Evolutionary conservation across 768 basidiomycete species (phyloP).

Genomic region (Cystobasidium ongulense): DNA sequence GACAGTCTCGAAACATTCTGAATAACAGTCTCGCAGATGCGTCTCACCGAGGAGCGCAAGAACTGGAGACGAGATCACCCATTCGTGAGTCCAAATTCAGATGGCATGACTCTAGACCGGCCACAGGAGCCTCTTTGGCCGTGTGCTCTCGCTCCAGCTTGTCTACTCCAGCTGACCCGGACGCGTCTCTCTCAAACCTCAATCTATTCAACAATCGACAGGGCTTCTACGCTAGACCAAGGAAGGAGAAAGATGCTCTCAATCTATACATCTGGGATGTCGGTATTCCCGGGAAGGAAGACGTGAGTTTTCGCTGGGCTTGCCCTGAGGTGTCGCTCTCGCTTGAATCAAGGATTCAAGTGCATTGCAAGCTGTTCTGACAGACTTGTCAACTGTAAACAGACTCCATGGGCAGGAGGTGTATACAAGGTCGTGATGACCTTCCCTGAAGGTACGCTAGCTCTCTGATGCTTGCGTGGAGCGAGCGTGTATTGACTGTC

Average conservation of each 20-base stretch:
- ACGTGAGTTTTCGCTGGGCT: too few relatives aligned
- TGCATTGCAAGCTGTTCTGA: neutral
- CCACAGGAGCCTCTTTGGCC: neutral
- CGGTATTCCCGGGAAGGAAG: constrained; percentile 86
- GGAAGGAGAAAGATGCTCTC: constrained; percentile 82
- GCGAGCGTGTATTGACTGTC: too few relatives aligned
- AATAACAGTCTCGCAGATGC: constrained; percentile 78
- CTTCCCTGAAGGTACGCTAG: constrained; percentile 92
- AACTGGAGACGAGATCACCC: constrained; percentile 99
- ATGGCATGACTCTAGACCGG: too few relatives aligned
- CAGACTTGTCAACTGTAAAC: constrained; percentile 14
- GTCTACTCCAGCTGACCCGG: neutral
- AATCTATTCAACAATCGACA: constrained; percentile 48
- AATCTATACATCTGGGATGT: constrained; percentile 98
- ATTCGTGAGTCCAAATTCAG: constrained; percentile 62
- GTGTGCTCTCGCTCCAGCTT: neutral
- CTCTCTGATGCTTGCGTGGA: too few relatives aligned
- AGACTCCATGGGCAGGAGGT: constrained; percentile 98
- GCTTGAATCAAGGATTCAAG: neutral
- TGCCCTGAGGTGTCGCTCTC: too few relatives aligned
- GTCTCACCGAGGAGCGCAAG: constrained; percentile 93
- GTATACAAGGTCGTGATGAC: constrained; percentile 85
- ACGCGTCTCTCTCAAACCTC: neutral
- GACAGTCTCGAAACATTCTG: neutral
- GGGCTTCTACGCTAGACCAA: constrained; percentile 96